These are phyloP conservation scores for Penicillium verhagenii DNA, from an alignment of 495 filamentous ascomycete species.

Conservation along the genomic window DNA sequence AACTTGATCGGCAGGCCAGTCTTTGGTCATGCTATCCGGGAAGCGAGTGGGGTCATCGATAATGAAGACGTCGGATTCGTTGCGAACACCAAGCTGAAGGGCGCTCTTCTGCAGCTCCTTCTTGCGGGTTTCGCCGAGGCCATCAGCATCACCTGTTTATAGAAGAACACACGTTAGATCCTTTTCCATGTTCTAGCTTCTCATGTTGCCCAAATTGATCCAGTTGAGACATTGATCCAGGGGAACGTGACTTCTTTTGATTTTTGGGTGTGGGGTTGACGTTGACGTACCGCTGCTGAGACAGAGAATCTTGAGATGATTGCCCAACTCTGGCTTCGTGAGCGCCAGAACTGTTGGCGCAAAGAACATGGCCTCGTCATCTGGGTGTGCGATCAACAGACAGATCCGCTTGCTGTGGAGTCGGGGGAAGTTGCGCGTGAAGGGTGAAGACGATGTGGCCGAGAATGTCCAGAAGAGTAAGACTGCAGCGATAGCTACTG, in stretches of 20 bases:
- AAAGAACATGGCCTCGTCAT: conserved; percentile 99
- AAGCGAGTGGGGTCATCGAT: conserved; percentile 74
- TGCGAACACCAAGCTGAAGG: conserved; percentile 67
- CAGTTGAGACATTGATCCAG: not conserved
- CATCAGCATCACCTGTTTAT: conserved; percentile 72
- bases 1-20: conserved; percentile 71
- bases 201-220: not conserved
- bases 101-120: conserved; percentile 80
- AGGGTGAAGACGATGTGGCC: conserved; percentile 59
- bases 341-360: conserved; percentile 81
- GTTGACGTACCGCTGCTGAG: conserved; percentile 68
- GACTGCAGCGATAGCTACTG: conserved; percentile 32
- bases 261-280: not conserved
- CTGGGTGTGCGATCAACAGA: conserved; percentile 92
- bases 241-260: not conserved
- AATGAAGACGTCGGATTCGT: conserved; percentile 73
- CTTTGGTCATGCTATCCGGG: conserved; percentile 78
- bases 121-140: conserved; percentile 77
- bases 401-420: conserved; percentile 78
- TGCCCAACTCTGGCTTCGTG: conserved; percentile 70
- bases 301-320: conserved; percentile 91
- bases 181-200: not conserved
- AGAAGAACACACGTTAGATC: not conserved
- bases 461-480: conserved; percentile 49
- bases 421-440: conserved; percentile 63